Evolutionary conservation across 2,329 filamentous ascomycete species (phyloP).

Genomic region (Fusarium goolgardi): DNA sequence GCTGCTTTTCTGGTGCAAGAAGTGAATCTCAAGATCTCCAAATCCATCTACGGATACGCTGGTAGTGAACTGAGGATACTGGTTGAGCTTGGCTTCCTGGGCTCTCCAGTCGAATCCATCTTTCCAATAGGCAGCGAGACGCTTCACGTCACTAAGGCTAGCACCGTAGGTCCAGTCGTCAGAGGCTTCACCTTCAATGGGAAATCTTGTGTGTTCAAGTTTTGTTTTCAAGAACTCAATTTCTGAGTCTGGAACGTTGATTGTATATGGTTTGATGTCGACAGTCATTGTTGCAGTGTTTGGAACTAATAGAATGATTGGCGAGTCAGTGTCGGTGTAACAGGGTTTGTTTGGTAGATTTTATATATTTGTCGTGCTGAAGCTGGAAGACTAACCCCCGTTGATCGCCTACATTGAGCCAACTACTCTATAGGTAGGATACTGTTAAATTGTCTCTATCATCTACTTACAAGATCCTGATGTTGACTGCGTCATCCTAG

Average conservation of each 20-base stretch:
- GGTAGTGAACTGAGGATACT: neutral
- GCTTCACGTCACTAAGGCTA: neutral
- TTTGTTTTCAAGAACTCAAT: neutral
- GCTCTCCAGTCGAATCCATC: neutral
- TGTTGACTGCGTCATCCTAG: too few species aligned
- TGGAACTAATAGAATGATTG: too few species aligned
- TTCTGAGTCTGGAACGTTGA: neutral
- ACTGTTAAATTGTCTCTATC: neutral
- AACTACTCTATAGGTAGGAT: neutral
- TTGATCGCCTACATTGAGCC: neutral
- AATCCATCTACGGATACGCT: neutral
- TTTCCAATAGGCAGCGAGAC: neutral
- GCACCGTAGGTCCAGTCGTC: neutral
- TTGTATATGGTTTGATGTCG: neutral
- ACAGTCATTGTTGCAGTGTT: neutral
- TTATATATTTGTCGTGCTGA: neutral
- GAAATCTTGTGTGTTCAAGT: neutral
- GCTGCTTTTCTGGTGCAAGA: neutral
- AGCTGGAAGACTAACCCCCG: neutral
- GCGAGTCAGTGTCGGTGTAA: neutral
- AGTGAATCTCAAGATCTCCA: neutral
- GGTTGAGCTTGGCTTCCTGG: neutral
- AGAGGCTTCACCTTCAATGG: neutral
- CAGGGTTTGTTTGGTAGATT: neutral
- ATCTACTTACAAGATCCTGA: neutral